A percentile compares a stretch with the other conserved stretches of the same genome.
Conservation (phyloP, 2,329 filamentous ascomycete species). For the Rosellinia necatrix region DNA sequence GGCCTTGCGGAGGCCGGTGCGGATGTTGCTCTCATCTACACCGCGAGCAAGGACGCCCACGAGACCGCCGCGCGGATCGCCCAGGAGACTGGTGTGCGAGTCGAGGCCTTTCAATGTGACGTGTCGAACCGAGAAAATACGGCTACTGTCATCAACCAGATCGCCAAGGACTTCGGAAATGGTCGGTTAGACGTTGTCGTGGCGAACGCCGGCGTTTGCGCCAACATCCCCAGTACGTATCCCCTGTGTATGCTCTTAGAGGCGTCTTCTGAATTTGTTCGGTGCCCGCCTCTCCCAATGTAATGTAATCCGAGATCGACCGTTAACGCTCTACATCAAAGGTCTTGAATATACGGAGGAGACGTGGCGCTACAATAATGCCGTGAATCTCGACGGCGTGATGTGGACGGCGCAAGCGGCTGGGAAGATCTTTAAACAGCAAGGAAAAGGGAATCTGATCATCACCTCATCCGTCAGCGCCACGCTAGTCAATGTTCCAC, state of each 20-base stretch:
- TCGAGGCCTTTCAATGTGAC: conserved; percentile 36
- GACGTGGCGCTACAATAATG: conserved; percentile 44
- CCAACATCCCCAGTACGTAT: conserved; percentile 39
- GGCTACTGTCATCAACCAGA: conserved; percentile 40
- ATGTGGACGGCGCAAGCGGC: conserved; percentile 51
- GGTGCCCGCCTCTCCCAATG: too few species aligned
- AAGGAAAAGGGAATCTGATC: conserved; percentile 32
- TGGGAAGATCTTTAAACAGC: conserved; percentile 45
- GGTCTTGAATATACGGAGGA: conserved; percentile 47
- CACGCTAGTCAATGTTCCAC: conserved; percentile 20
- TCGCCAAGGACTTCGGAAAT: conserved; percentile 44
- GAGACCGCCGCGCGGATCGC: conserved; percentile 29
- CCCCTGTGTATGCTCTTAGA: too few species aligned
- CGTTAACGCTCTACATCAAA: too few species aligned
- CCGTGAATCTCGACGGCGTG: conserved; percentile 48
- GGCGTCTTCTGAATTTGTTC: background rate
- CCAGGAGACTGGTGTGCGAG: conserved; percentile 11
- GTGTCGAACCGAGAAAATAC: conserved; percentile 41
- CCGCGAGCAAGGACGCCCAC: conserved; percentile 37
- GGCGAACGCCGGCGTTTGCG: conserved; percentile 48
- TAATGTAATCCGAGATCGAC: too few species aligned
- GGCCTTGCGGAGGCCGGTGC: conserved; percentile 39
- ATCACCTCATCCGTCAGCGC: conserved; percentile 22
- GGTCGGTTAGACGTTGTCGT: conserved; percentile 47
- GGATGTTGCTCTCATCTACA: conserved; percentile 41